These are phyloP conservation scores for Neofusicoccum sp. DNA, from an alignment of 2,329 filamentous ascomycete species.

Conservation along the genomic window DNA sequence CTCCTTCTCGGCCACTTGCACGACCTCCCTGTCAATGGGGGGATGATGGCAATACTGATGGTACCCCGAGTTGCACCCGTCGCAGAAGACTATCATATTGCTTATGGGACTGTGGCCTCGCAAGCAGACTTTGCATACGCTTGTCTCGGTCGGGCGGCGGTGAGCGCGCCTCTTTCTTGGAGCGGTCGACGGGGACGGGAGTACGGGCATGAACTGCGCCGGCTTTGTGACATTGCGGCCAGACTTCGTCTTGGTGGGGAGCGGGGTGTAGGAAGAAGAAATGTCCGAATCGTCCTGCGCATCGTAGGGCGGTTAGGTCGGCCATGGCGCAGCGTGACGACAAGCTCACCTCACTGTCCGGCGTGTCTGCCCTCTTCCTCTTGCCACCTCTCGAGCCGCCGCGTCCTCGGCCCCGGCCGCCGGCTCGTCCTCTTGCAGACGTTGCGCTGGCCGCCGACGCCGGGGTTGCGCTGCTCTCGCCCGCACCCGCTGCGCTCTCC, in stretches of 20 bases:
- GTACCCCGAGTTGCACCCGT: slow-evolving; percentile 77
- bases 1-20: slow-evolving; percentile 66
- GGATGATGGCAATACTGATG: slow-evolving; percentile 83
- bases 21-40: slow-evolving; percentile 68
- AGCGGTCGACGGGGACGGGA: slow-evolving; percentile 50
- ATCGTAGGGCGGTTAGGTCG: slow-evolving; percentile 9
- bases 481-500: slow-evolving; percentile 35
- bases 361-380: slow-evolving; percentile 42
- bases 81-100: slow-evolving; percentile 85
- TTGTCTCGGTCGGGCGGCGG: slow-evolving; percentile 37
- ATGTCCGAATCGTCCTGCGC: slow-evolving; percentile 40
- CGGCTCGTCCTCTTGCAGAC: slow-evolving; percentile 38
- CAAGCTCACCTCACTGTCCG: slow-evolving; percentile 38
- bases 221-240: slow-evolving; percentile 72
- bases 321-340: slow-evolving; percentile 10
- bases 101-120: slow-evolving; percentile 70
- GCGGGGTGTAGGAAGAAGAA: slow-evolving; percentile 53
- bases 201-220: slow-evolving; percentile 62
- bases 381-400: slow-evolving; percentile 42
- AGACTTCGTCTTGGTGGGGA: slow-evolving; percentile 72
- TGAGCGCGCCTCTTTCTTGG: slow-evolving; percentile 50
- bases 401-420: slow-evolving; percentile 41
- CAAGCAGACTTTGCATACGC: slow-evolving; percentile 72
- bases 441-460: slow-evolving; percentile 27
- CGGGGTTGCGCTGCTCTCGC: slow-evolving; percentile 23